These are phyloP conservation scores for Podospora pseudocomata DNA, from an alignment of 495 filamentous ascomycete species.

Conservation along the genomic window DNA sequence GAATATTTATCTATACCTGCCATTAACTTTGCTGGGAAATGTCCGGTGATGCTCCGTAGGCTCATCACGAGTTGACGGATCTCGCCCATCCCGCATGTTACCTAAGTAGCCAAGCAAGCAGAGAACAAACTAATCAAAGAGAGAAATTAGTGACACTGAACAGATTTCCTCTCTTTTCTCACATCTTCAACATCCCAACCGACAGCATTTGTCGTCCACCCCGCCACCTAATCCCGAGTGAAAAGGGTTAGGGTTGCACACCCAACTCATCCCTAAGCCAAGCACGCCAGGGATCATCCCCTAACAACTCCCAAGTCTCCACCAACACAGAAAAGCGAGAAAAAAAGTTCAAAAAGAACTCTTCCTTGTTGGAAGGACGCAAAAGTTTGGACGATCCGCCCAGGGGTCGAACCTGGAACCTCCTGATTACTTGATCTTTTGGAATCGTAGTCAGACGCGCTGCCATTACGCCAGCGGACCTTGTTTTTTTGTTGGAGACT, in stretches of 20 bases:
- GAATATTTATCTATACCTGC: no score
- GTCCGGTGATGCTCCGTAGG: no score
- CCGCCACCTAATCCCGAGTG: neutral
- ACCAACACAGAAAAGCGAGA: neutral
- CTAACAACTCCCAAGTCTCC: neutral
- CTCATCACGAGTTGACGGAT: no score
- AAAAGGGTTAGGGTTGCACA: neutral
- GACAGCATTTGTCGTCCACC: no score
- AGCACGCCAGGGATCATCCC: neutral
- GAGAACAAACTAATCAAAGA: no score
- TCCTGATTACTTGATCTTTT: slow-evolving; percentile 1
- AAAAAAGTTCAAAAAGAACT: neutral
- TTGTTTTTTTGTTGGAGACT: neutral
- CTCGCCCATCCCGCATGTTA: no score
- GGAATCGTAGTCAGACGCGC: slow-evolving; percentile 5
- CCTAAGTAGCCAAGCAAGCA: no score
- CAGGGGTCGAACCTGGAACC: slow-evolving; percentile 6
- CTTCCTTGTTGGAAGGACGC: neutral
- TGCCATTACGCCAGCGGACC: slow-evolving; percentile 6
- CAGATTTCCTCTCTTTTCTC: no score
- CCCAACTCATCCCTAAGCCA: neutral
- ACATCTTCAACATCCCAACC: no score
- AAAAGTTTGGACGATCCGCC: neutral
- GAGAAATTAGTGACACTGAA: no score
- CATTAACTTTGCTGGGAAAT: no score